phyloP scores from a whole-genome alignment of 768 basidiomycete genomes.

The Mycena floridula region DNA sequence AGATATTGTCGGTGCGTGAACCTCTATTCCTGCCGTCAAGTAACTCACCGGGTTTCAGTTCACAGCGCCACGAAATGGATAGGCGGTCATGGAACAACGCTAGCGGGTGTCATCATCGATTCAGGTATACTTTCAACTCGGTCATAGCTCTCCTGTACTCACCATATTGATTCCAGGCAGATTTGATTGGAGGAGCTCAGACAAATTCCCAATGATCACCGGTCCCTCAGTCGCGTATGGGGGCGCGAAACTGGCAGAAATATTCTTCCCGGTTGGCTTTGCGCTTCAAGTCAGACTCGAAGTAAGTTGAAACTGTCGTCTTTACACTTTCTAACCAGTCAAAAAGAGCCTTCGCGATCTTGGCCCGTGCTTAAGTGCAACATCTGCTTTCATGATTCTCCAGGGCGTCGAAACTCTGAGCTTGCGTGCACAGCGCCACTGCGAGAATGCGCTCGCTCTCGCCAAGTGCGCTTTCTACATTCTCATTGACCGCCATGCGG shows the following conservation, averaged over 20 bases:
- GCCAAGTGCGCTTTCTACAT: slow-evolving; percentile 26
- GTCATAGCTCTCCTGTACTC: not conserved
- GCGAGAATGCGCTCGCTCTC: slow-evolving; percentile 47
- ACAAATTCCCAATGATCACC: slow-evolving; percentile 34
- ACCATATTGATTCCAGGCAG: not conserved
- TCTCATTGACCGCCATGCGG: not conserved
- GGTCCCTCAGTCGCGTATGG: slow-evolving; percentile 53
- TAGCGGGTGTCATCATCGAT: slow-evolving; percentile 57
- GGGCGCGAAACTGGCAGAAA: slow-evolving; percentile 43
- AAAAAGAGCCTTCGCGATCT: slow-evolving; percentile 41
- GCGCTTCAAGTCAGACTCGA: slow-evolving; percentile 42
- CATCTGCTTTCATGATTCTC: slow-evolving; percentile 50
- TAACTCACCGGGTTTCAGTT: slow-evolving; percentile 16
- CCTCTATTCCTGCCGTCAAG: not conserved
- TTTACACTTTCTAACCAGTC: not conserved
- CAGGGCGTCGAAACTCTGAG: slow-evolving; percentile 60
- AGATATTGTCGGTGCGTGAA: slow-evolving; percentile 11
- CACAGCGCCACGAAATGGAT: slow-evolving; percentile 67
- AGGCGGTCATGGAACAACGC: slow-evolving; percentile 55
- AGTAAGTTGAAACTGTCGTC: not conserved
- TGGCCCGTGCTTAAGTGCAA: slow-evolving; percentile 45
- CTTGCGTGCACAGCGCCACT: slow-evolving; percentile 53
- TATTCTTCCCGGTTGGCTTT: slow-evolving; percentile 43
- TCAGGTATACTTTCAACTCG: slow-evolving; percentile 29
- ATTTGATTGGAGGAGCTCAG: not conserved